These are phyloP conservation scores for Lipomyces mesembrius DNA, from an alignment of 805 yeast genomes.

Conservation along the genomic window DNA sequence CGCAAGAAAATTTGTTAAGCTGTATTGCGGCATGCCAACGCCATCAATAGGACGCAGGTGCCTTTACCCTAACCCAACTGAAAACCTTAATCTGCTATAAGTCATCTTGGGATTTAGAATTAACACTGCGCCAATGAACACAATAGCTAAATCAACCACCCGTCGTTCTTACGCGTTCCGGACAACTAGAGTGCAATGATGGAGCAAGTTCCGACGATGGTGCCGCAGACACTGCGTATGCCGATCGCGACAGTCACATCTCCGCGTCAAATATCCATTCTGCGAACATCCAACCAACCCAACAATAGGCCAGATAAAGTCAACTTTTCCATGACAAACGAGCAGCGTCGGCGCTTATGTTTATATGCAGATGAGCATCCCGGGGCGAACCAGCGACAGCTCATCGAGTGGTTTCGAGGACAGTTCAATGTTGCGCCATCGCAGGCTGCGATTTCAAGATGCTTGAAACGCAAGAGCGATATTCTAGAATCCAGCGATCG, in stretches of 20 bases:
- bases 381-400: conserved; percentile 29
- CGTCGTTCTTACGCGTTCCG: background rate
- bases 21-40: too few species aligned
- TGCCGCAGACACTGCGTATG: background rate
- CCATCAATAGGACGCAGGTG: background rate
- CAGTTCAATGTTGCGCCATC: conserved; percentile 28
- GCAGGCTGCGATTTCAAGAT: conserved; percentile 36
- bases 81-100: too few species aligned
- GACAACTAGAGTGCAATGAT: background rate
- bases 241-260: background rate
- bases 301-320: conserved; percentile 6
- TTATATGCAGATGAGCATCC: conserved; percentile 32
- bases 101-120: too few species aligned
- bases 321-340: conserved; percentile 35
- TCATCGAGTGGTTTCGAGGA: conserved; percentile 30
- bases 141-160: background rate
- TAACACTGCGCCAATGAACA: too few species aligned
- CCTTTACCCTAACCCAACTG: background rate
- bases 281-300: background rate
- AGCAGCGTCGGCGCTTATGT: conserved; percentile 35
- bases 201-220: background rate
- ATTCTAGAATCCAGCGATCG: conserved; percentile 17
- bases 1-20: background rate
- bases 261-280: background rate
- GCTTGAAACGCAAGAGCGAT: conserved; percentile 33